Conservation (phyloP, 2,329 filamentous ascomycete species). For the Phaeomoniella chlamydospora region DNA sequence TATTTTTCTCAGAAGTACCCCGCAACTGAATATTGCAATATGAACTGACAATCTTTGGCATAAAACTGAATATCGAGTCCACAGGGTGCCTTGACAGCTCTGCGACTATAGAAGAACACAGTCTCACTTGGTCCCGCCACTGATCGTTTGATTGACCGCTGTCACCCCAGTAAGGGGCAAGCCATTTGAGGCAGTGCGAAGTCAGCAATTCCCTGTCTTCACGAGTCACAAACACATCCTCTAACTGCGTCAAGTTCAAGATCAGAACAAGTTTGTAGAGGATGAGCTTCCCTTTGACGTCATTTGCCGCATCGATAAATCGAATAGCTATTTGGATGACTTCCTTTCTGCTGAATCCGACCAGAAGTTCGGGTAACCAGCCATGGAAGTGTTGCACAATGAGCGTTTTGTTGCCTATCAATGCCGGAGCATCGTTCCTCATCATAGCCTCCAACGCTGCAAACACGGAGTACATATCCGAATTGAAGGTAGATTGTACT, state of each 20-base stretch:
- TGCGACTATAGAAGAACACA: slow-evolving; percentile 85
- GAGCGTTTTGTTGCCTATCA: slow-evolving; percentile 88
- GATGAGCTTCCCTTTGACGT: slow-evolving; percentile 79
- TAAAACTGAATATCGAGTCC: slow-evolving; percentile 72
- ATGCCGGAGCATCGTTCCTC: slow-evolving; percentile 67
- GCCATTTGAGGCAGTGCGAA: slow-evolving; percentile 76
- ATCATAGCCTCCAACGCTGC: slow-evolving; percentile 81
- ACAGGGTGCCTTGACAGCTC: slow-evolving; percentile 68
- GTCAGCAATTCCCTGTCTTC: slow-evolving; percentile 62
- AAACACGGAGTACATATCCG: slow-evolving; percentile 76
- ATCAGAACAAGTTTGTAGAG: slow-evolving; percentile 87
- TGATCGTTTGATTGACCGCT: slow-evolving; percentile 60
- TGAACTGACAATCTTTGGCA: slow-evolving; percentile 81
- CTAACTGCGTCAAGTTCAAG: slow-evolving; percentile 71
- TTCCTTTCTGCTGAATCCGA: slow-evolving; percentile 64
- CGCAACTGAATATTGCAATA: slow-evolving; percentile 64
- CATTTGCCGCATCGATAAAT: slow-evolving; percentile 80
- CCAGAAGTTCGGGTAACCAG: slow-evolving; percentile 83
- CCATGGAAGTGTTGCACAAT: slow-evolving; percentile 93
- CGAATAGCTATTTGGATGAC: slow-evolving; percentile 83
- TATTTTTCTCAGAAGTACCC: slow-evolving; percentile 40
- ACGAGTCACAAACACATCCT: slow-evolving; percentile 60
- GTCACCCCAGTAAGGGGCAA: slow-evolving; percentile 84
- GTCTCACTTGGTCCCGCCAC: slow-evolving; percentile 81
- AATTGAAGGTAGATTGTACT: slow-evolving; percentile 53